phyloP scores from a whole-genome alignment of 345 rosid genomes.

The Rhizophora apiculata region DNA sequence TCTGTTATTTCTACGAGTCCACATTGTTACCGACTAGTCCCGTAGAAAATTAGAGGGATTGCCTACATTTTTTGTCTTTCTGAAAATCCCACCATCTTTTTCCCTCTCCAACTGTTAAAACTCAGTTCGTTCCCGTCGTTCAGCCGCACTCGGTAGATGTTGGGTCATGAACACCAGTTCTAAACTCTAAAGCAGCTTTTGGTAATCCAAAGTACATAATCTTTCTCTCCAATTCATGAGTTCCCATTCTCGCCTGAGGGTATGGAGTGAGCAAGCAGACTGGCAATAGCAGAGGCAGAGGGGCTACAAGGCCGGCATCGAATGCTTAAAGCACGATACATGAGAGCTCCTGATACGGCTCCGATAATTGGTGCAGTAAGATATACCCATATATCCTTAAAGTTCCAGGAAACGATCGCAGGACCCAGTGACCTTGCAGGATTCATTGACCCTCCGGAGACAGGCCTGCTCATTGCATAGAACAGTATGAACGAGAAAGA shows the following conservation, averaged over 20 bases:
- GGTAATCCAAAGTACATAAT: too few species aligned
- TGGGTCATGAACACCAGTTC: too few species aligned
- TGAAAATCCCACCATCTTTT: too few species aligned
- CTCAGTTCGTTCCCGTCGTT: too few species aligned
- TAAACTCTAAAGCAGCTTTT: too few species aligned
- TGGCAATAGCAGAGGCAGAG: conserved; percentile 31
- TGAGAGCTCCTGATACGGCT: conserved; percentile 54
- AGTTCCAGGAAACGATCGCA: conserved; percentile 68
- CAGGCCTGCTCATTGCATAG: conserved; percentile 42
- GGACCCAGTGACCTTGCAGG: conserved; percentile 95
- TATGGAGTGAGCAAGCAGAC: conserved; percentile 17
- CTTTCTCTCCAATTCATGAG: background rate
- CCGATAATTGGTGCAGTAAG: conserved; percentile 66
- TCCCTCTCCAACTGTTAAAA: too few species aligned
- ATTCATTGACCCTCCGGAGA: conserved; percentile 92
- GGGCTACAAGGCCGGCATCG: conserved; percentile 29
- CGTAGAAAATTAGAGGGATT: too few species aligned
- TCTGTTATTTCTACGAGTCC: too few species aligned
- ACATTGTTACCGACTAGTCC: too few species aligned
- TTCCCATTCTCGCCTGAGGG: background rate
- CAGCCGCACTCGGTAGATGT: too few species aligned
- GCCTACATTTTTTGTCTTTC: too few species aligned
- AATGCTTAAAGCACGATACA: conserved; percentile 42
- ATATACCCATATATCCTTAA: conserved; percentile 70
- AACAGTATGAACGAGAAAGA: background rate